Evolutionary conservation across 805 yeast species (phyloP).

Genomic region (Clavispora vitiphila): DNA sequence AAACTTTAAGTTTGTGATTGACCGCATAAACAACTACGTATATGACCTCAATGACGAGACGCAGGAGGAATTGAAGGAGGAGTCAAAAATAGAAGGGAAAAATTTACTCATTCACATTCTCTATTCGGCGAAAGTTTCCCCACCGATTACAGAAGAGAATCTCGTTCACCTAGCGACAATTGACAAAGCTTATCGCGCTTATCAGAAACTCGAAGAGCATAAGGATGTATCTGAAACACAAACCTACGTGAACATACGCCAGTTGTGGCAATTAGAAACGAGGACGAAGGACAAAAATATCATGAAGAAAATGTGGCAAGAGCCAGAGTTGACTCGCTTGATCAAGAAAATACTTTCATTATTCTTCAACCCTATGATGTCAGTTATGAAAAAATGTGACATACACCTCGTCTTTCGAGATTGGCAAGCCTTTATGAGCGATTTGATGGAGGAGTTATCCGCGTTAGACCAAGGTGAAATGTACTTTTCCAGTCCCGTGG

Average conservation of each 20-base stretch:
- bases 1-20: constrained; percentile 20
- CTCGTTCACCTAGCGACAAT: constrained; percentile 7
- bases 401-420: constrained; percentile 54
- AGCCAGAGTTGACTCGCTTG: constrained; percentile 72
- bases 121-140: constrained; percentile 17
- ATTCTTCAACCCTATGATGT: constrained; percentile 70
- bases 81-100: constrained; percentile 64
- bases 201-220: constrained; percentile 13
- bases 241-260: constrained; percentile 50
- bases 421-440: constrained; percentile 35
- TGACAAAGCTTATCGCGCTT: constrained; percentile 17
- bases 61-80: constrained; percentile 43
- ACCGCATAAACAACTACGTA: constrained; percentile 43
- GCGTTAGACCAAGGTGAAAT: constrained; percentile 51
- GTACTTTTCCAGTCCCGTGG: constrained; percentile 43
- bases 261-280: constrained; percentile 57
- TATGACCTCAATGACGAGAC: constrained; percentile 44
- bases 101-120: constrained; percentile 58
- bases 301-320: constrained; percentile 76
- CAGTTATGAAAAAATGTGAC: constrained; percentile 60
- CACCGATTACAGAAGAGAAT: constrained; percentile 12
- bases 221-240: constrained; percentile 17
- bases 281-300: constrained; percentile 73
- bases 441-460: constrained; percentile 65
- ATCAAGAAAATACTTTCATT: constrained; percentile 67